Evolutionary conservation across 1,139 yeast genomes (phyloP), one percentile per base, ranked within the genome.

Genomic region (Geotrichum candidum): DNA sequence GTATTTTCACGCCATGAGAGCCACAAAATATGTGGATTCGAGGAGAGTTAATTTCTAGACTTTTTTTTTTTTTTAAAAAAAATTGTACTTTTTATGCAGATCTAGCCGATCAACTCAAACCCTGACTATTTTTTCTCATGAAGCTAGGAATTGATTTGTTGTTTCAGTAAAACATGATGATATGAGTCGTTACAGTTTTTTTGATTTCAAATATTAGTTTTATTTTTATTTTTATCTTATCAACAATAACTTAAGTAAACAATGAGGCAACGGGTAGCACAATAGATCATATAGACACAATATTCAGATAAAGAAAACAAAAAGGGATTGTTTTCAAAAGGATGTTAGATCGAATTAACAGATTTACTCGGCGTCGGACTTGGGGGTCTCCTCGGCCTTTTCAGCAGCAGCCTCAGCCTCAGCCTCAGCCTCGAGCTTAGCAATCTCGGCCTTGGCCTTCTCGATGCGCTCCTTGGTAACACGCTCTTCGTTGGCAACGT

Each of bases 391-490:
- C 38, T 56, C 54, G 31, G 54, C 33, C 2, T 15, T 31, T 13
- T 25, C 33, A 50, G 33, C 52, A 41, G 51, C 46, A 25, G 51
- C 53, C 13, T 50, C 61, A 51, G 58, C 25, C 33, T 56, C 65
- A 3, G 57, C 64, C 50, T 65, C 68, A 45, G 65, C 68, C 61
- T 70, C 71, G 56, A 89, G 78, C 73, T 86, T 82, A 67, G 88
- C 87, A 68, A 89, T 83, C 75, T 85, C 85, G 63, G 86, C 88
- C 78, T 89, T 84, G 64, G 94, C 96, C 67, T 81, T 82, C 64
- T 83, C 89, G 68, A 88, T 80, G 75, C 88, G 87, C 74, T 82
- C 83, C 74, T 85, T 82, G 65, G 97, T 90, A 73, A 87, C 91
- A 65, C 85, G 89, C 65, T 86, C 92, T 79, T 91, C 96, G 76